Evolutionary conservation across 495 filamentous ascomycete genomes (phyloP).

Genomic region (Pseudoneurospora amorphoporcata): DNA sequence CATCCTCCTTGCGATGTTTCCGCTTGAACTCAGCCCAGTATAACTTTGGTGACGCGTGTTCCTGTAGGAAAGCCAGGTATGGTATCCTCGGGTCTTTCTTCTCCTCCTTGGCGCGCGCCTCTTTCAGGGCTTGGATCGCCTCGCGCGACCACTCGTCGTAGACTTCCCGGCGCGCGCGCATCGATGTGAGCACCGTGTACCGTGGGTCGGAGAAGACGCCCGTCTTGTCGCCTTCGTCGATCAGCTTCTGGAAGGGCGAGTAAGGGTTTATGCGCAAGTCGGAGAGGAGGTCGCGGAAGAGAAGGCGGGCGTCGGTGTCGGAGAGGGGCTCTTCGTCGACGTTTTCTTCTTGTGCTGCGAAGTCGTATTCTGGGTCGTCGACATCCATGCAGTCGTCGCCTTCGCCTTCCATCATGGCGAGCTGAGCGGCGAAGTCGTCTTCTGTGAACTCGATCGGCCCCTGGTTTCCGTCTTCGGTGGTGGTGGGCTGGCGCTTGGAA

Average conservation of each 20-base stretch:
- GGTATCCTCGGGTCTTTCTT: slow-evolving; percentile 78
- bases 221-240: slow-evolving; percentile 56
- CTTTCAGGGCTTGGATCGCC: slow-evolving; percentile 58
- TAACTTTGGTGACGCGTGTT: slow-evolving; percentile 73
- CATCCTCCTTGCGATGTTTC: slow-evolving; percentile 71
- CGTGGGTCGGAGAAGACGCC: slow-evolving; percentile 69
- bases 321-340: slow-evolving; percentile 55
- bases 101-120: slow-evolving; percentile 62
- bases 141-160: slow-evolving; percentile 74
- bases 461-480: slow-evolving; percentile 37
- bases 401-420: slow-evolving; percentile 66
- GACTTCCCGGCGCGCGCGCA: slow-evolving; percentile 67
- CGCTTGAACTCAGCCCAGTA: slow-evolving; percentile 96
- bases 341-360: slow-evolving; percentile 21
- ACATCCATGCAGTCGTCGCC: slow-evolving; percentile 46
- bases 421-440: slow-evolving; percentile 87
- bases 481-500: slow-evolving; percentile 55
- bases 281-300: slow-evolving; percentile 79
- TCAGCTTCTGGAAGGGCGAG: slow-evolving; percentile 78
- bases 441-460: slow-evolving; percentile 79
- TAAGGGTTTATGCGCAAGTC: slow-evolving; percentile 79
- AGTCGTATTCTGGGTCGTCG: slow-evolving; percentile 51
- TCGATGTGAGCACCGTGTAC: slow-evolving; percentile 73
- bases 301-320: slow-evolving; percentile 53
- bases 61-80: slow-evolving; percentile 73